Evolutionary conservation across 2,329 filamentous ascomycete species (phyloP).

Genomic region (Sordariomycetes sp.): DNA sequence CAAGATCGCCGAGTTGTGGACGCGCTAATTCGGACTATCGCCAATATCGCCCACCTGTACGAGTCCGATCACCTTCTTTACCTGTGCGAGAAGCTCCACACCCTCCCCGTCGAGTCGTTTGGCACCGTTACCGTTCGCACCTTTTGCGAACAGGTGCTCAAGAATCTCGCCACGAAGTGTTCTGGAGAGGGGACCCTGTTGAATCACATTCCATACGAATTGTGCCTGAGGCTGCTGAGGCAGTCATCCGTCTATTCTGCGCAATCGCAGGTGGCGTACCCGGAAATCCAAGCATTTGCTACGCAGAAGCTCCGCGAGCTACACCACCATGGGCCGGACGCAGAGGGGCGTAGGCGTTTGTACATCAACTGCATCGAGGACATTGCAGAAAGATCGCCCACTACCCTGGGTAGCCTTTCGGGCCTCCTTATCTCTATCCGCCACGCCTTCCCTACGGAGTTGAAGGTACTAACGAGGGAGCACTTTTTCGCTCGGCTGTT

Average conservation of each 20-base stretch:
- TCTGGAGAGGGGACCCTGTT: slow-evolving; percentile 21
- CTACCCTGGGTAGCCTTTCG: slow-evolving; percentile 63
- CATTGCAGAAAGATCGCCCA: slow-evolving; percentile 50
- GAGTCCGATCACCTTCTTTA: slow-evolving; percentile 44
- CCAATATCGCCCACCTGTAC: slow-evolving; percentile 35
- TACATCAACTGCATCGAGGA: slow-evolving; percentile 59
- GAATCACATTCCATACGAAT: slow-evolving; percentile 33
- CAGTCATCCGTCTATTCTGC: slow-evolving; percentile 52
- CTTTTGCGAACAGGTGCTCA: slow-evolving; percentile 48
- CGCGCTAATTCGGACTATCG: slow-evolving; percentile 61
- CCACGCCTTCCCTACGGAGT: slow-evolving; percentile 33
- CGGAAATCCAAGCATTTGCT: slow-evolving; percentile 54
- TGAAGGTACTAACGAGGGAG: slow-evolving; percentile 47
- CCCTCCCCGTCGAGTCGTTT: slow-evolving; percentile 52
- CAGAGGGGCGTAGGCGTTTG: slow-evolving; percentile 47
- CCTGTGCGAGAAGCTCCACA: slow-evolving; percentile 59
- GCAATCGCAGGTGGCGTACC: slow-evolving; percentile 43
- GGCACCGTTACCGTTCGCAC: slow-evolving; percentile 45
- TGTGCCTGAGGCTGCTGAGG: slow-evolving; percentile 57
- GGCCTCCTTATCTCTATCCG: slow-evolving; percentile 44
- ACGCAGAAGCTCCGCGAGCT: slow-evolving; percentile 49
- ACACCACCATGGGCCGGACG: slow-evolving; percentile 41
- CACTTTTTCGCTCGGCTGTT: slow-evolving; percentile 51
- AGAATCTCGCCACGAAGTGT: slow-evolving; percentile 32
- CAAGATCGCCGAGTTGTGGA: slow-evolving; percentile 79